phyloP scores from a whole-genome alignment of 257 asterid species.

The Rhazya stricta region DNA sequence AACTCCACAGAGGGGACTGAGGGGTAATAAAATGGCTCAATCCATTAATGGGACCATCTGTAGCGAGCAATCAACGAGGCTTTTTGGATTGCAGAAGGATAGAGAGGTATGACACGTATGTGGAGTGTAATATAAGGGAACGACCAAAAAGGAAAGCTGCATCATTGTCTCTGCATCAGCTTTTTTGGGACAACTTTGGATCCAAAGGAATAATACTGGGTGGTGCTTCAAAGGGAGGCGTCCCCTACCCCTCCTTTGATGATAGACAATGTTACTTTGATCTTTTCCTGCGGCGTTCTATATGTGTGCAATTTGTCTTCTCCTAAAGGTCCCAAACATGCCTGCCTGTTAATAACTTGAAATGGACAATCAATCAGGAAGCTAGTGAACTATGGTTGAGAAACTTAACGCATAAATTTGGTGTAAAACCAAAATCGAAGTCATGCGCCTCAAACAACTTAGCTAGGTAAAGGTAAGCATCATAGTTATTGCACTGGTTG shows the following conservation, averaged over 20 bases:
- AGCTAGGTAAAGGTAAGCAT: neutral
- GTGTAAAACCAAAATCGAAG: neutral
- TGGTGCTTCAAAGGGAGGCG: neutral
- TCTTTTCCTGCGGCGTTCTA: neutral
- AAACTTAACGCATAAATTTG: neutral
- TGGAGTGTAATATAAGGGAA: slow-evolving; percentile 20
- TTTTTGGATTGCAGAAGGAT: neutral
- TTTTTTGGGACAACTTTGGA: slow-evolving; percentile 7
- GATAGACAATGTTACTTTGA: neutral
- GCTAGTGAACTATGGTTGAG: neutral
- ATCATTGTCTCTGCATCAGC: slow-evolving; percentile 10
- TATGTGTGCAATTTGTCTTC: neutral
- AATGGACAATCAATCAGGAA: neutral
- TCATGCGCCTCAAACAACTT: neutral
- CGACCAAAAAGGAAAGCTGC: slow-evolving; percentile 21
- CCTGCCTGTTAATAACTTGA: neutral
- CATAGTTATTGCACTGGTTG: neutral
- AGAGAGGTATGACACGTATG: neutral
- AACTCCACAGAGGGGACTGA: neutral
- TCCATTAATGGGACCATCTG: neutral
- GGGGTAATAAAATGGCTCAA: too few species aligned
- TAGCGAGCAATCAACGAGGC: slow-evolving; percentile 11
- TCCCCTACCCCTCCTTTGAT: neutral
- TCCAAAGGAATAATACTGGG: neutral
- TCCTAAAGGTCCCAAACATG: neutral